Percentiles rank a stretch among this genome's conserved stretches.
Evolutionary conservation across 2,329 filamentous ascomycete genomes (phyloP).

Genomic region (Corinectria fuckeliana): DNA sequence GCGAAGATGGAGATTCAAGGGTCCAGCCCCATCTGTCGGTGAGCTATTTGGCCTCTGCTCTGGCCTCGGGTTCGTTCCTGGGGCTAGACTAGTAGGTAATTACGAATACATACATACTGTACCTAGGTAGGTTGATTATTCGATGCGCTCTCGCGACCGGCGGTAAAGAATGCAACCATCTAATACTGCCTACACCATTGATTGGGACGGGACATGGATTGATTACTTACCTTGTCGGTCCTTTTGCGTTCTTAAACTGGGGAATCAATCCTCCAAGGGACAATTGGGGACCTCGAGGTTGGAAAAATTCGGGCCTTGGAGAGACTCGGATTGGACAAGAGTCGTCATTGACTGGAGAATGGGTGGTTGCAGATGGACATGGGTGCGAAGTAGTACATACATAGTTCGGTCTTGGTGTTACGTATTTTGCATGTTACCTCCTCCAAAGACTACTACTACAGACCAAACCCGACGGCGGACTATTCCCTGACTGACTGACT

Average conservation of each 20-base stretch:
- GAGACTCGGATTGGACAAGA: not conserved
- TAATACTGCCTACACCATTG: not conserved
- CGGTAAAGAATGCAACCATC: not conserved
- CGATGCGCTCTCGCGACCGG: not conserved
- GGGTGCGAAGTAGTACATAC: too few relatives aligned
- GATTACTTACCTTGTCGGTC: conserved; percentile 10
- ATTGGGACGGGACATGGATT: not conserved
- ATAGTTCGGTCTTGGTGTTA: not conserved
- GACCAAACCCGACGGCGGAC: conserved; percentile 2
- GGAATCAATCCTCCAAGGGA: not conserved
- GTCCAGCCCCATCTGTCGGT: not conserved
- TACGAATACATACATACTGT: too few relatives aligned
- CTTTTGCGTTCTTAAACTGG: conserved; percentile 1
- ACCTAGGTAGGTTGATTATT: not conserved
- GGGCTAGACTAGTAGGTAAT: too few relatives aligned
- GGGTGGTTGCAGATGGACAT: not conserved
- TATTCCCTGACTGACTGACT: conserved; percentile 5
- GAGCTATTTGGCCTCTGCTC: not conserved
- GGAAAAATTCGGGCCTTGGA: not conserved
- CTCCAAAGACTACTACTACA: too few relatives aligned
- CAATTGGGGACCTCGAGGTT: conserved; percentile 1
- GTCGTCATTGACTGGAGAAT: not conserved
- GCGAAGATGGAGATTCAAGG: not conserved
- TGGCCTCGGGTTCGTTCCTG: not conserved
- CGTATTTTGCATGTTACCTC: conserved; percentile 9